These are phyloP conservation scores for Termitomyces bulborhizus DNA, from an alignment of 768 basidiomycete genomes.

Conservation along the genomic window DNA sequence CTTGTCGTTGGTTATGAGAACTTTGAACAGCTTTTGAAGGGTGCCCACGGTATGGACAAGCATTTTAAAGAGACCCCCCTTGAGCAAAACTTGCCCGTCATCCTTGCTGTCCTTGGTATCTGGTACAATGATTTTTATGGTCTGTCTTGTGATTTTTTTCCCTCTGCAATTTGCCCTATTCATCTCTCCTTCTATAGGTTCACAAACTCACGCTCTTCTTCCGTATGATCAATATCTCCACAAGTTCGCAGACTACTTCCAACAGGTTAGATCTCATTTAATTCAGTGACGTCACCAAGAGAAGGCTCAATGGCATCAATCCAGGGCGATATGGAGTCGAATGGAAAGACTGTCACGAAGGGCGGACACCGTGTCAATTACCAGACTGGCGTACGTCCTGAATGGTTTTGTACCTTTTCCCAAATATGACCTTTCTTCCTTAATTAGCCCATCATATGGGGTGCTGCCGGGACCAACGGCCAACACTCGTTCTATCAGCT, in stretches of 20 bases:
- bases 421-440: not conserved
- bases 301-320: not conserved
- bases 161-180: not conserved
- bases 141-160: conserved; percentile 12
- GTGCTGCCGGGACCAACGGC: conserved; percentile 95
- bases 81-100: conserved; percentile 87
- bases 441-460: conserved; percentile 93
- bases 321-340: conserved; percentile 98
- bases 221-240: conserved; percentile 99
- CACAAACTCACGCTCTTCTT: conserved; percentile 92
- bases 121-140: conserved; percentile 99
- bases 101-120: conserved; percentile 84
- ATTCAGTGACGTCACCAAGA: not conserved
- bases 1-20: conserved; percentile 91
- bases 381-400: conserved; percentile 80
- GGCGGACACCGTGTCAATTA: conserved; percentile 88
- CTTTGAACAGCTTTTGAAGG: conserved; percentile 84
- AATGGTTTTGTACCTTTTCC: not conserved
- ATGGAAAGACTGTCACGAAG: conserved; percentile 96
- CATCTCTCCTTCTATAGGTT: conserved; percentile 34
- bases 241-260: conserved; percentile 99
- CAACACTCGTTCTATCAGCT: conserved; percentile 99
- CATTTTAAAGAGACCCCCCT: conserved; percentile 89
- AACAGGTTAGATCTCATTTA: conserved; percentile 47
- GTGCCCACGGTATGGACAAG: conserved; percentile 96